These are phyloP conservation scores for Leptosphaerulina australis DNA, from an alignment of 2,329 filamentous ascomycete species.

Conservation along the genomic window DNA sequence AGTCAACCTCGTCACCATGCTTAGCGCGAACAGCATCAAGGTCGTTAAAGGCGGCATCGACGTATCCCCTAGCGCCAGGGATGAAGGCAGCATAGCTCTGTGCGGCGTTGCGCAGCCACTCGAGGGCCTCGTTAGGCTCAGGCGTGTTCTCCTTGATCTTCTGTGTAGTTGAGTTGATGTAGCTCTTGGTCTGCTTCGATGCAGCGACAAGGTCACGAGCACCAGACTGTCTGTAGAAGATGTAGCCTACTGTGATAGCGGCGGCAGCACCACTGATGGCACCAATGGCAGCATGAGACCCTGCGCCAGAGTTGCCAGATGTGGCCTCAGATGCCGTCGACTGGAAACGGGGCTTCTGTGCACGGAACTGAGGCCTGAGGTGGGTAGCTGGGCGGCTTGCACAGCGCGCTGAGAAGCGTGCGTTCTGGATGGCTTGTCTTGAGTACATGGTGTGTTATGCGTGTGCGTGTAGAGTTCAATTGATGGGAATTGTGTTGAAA, in stretches of 20 bases:
- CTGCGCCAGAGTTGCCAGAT: slow-evolving; percentile 31
- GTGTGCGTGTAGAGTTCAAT: slow-evolving; percentile 13
- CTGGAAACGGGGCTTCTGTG: slow-evolving; percentile 42
- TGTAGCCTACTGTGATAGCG: slow-evolving; percentile 56
- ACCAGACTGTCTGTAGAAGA: slow-evolving; percentile 62
- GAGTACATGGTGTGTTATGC: slow-evolving; percentile 35
- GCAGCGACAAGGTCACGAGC: slow-evolving; percentile 56
- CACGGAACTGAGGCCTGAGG: slow-evolving; percentile 36
- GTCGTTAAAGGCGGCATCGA: slow-evolving; percentile 73
- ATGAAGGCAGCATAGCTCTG: slow-evolving; percentile 74
- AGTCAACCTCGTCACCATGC: slow-evolving; percentile 72
- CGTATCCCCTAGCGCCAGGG: slow-evolving; percentile 70
- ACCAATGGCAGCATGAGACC: slow-evolving; percentile 53
- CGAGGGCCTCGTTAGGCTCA: slow-evolving; percentile 68
- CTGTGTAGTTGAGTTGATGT: slow-evolving; percentile 65
- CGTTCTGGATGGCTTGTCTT: slow-evolving; percentile 43
- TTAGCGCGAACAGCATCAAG: slow-evolving; percentile 70
- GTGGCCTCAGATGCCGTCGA: slow-evolving; percentile 35
- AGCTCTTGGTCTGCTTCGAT: slow-evolving; percentile 62
- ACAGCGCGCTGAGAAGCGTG: slow-evolving; percentile 37
- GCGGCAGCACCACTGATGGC: slow-evolving; percentile 58
- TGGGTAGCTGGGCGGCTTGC: slow-evolving; percentile 36
- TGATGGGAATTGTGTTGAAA: slow-evolving; percentile 2
- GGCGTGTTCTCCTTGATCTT: slow-evolving; percentile 68
- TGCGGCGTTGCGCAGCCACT: slow-evolving; percentile 68